phyloP scores from a whole-genome alignment of 1,284 basidiomycete genomes.

The Ceratorhiza oryzae-sativae region DNA sequence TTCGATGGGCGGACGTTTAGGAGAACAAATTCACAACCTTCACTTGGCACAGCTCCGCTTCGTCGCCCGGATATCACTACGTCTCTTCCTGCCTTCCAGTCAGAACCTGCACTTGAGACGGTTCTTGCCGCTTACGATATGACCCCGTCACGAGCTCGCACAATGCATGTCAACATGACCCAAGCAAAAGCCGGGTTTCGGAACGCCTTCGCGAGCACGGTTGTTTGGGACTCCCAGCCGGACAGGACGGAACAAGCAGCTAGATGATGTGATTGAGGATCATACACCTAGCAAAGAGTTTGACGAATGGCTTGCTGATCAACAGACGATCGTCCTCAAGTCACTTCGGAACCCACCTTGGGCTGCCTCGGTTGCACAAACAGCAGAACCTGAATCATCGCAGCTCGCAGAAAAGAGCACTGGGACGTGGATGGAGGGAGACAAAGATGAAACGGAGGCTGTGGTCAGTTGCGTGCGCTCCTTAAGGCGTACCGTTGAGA shows the following conservation, averaged over 20 bases:
- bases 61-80: conserved; percentile 18
- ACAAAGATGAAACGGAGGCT: conserved; percentile 38
- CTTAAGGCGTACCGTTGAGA: conserved; percentile 73
- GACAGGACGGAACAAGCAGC: conserved; percentile 17
- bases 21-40: conserved; percentile 29
- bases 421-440: conserved; percentile 17
- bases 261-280: conserved; percentile 13
- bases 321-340: conserved; percentile 12
- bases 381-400: background rate
- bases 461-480: conserved; percentile 59
- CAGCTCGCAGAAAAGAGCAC: background rate
- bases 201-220: conserved; percentile 24
- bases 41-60: background rate
- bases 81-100: conserved; percentile 7
- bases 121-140: conserved; percentile 37
- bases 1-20: conserved; percentile 21
- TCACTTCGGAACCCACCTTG: conserved; percentile 24
- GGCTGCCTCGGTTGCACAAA: background rate
- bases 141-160: conserved; percentile 34
- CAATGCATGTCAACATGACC: conserved; percentile 27
- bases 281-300: conserved; percentile 12
- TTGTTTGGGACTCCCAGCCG: conserved; percentile 33
- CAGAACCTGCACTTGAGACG: conserved; percentile 26
- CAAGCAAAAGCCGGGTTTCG: conserved; percentile 28
- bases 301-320: conserved; percentile 12